Evolutionary conservation across 2,329 filamentous ascomycete species (phyloP), one percentile per base, ranked within the genome.

Genomic region (Penicillium sp.): DNA sequence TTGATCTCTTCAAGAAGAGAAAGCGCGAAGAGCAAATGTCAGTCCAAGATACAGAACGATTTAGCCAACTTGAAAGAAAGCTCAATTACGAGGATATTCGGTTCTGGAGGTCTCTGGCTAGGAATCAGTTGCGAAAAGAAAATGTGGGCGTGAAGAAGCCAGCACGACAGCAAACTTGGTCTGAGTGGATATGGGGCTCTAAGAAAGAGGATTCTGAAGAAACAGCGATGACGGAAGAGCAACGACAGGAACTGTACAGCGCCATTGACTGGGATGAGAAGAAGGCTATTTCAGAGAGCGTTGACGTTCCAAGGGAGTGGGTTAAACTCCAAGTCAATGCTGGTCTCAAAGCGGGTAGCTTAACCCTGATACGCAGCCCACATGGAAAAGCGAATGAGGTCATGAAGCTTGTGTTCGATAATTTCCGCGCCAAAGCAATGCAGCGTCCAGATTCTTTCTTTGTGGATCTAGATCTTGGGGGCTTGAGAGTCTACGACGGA

Each of bases 181-280:
- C 91, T 26, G 85, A 91, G 30, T 99, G 94, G 93, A 86, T 92
- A 31, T 98, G 94, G 93, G 93, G 94, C 21, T 84, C 89, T 1
- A 91, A 93, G 69, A 83, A 89, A 55, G 85, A 91, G 46, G 84
- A 91, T 49, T 84, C 88, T 4, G 90, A 96, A 68, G 91, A 93
- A 65, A 91, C 89, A 0, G 87, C 92, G 63, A 96, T 99, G 85
- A 96, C 92, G 0, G 95, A 99, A 64, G 90, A 98, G 76, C 93
- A 99, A 75, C 90, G 94, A 47, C 93, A 98, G 75, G 94, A 99
- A 78, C 85, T 99, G 9, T 99, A 98, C 76, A 90, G 96, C 69
- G 96, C 92, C 54, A 99, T 99, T 70, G 95, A 98, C 71, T 99
- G 94, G 89, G 92, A 99, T 65, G 95, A 99, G 78, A 98, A 97